Evolutionary conservation across 345 rosid species (phyloP), one percentile per base, ranked within the genome.

Genomic region (Hibiscus trionum): DNA sequence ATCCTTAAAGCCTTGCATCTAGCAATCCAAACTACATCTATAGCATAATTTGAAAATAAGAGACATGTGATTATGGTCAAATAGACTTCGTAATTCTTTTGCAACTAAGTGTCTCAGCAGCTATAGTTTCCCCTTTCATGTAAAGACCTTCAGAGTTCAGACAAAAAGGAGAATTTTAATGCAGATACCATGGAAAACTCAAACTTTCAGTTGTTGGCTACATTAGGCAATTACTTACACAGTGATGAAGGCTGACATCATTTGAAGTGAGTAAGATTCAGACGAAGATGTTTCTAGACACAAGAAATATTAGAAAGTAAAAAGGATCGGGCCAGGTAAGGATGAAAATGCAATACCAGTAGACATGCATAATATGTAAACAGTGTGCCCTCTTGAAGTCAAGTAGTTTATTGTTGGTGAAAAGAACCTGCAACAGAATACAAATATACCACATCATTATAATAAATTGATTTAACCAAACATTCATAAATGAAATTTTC

Each of bases 381-480:
- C 77, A 76, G 86, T 89, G 80, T 84, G 86, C 19, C 81, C 94
- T 75, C 80, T 83, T 64, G 89, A 84, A 69, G 84, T 78, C 79
- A 93, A 73, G 83, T 85, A 85, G 84, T 73, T 87, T 63, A 93
- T 90, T 6, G 93, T 88, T 50, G 98, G 96, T 72, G 97, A 84
- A 79, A 93, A 93, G 83, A 93, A 91, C 97, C 97, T 93, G 86
- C 70, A 75, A 59, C 42, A 26, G 21, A 59, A 39, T 15, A 37
- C 44, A 39, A 39, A 39, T 39, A 39, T 39, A 7, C 10, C 44
- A 39, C 12, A 21, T 37, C 26, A 52, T 1, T 19, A 27, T 17
- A 19, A 2, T 37, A 24, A 75, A 33, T 61, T 46, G 63, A 50
- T 50, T 26, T 15, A 67, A 66, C 33, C 4, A 78, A 44, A 55